Evolutionary conservation across 495 filamentous ascomycete species (phyloP).

Genomic region (Xylaria intraflava): DNA sequence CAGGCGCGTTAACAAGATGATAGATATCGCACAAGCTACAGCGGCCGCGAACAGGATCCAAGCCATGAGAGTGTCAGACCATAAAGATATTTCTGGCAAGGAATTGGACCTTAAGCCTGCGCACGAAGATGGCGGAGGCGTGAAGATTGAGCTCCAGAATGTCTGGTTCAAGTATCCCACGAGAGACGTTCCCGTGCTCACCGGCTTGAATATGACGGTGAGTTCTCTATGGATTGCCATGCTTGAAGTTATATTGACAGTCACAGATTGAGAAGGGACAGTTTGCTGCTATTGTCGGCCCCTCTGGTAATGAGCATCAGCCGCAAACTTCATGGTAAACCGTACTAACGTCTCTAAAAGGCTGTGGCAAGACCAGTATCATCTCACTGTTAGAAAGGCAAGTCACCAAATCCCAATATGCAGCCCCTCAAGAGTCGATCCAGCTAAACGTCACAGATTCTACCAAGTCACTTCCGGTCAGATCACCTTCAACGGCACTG

Average conservation of each 20-base stretch:
- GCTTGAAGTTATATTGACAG: background rate
- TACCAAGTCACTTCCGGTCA: conserved; percentile 46
- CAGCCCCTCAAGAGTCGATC: background rate
- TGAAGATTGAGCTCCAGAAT: conserved; percentile 48
- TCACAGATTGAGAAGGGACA: conserved; percentile 54
- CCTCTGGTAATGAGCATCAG: conserved; percentile 32
- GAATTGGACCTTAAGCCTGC: conserved; percentile 24
- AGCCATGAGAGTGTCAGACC: conserved; percentile 29
- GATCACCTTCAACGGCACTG: conserved; percentile 44
- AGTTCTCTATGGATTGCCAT: conserved; percentile 1
- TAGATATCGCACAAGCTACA: conserved; percentile 52
- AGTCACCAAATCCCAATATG: background rate
- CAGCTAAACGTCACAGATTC: conserved; percentile 36
- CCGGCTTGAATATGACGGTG: conserved; percentile 43
- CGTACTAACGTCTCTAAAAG: conserved; percentile 35
- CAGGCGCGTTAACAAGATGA: background rate
- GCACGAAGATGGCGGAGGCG: conserved; percentile 40
- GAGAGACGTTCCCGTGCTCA: conserved; percentile 45
- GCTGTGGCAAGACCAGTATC: conserved; percentile 68
- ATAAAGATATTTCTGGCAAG: conserved; percentile 17
- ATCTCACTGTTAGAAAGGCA: conserved; percentile 56
- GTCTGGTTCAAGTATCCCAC: conserved; percentile 57
- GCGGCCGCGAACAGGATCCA: conserved; percentile 52
- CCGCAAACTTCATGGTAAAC: background rate
- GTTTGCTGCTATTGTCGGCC: conserved; percentile 60